Evolutionary conservation across 495 filamentous ascomycete species (phyloP).

Genomic region (Acidiella bohemica): DNA sequence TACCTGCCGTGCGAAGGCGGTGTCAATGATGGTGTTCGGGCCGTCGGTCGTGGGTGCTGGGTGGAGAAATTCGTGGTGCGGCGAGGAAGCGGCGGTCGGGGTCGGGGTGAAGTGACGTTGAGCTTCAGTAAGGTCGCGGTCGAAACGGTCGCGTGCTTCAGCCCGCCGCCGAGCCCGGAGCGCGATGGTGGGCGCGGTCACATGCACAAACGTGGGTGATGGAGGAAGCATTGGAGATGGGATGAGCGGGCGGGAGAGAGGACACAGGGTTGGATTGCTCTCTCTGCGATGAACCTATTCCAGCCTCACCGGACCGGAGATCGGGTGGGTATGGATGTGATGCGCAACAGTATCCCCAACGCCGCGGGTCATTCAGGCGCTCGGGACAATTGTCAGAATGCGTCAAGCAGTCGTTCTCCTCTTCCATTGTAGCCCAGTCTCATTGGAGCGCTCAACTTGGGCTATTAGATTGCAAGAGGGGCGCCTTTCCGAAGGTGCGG

Average conservation of each 20-base stretch:
- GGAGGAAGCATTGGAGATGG: not conserved
- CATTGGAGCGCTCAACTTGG: constrained; percentile 37
- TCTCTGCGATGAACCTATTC: not conserved
- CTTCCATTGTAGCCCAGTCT: constrained; percentile 61
- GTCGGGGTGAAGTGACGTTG: not conserved
- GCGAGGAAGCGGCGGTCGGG: not conserved
- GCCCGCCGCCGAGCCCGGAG: constrained; percentile 1
- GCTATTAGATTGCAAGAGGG: constrained; percentile 67
- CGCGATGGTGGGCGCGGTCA: constrained; percentile 6
- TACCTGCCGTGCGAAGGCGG: too few species aligned
- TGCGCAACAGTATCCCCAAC: constrained; percentile 5
- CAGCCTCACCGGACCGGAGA: not conserved
- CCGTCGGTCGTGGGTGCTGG: too few species aligned
- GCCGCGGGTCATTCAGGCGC: too few species aligned
- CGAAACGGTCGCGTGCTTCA: too few species aligned
- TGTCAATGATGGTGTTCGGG: too few species aligned
- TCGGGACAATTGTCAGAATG: constrained; percentile 11
- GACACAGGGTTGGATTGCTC: constrained; percentile 7
- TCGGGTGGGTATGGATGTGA: not conserved
- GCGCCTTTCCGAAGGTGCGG: not conserved
- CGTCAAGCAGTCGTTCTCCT: too few species aligned
- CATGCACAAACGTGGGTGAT: constrained; percentile 7
- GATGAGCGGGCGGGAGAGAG: constrained; percentile 1
- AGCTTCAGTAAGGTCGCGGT: too few species aligned
- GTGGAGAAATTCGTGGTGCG: too few species aligned